Percentiles rank a stretch among this genome's conserved stretches.
phyloP scores from a whole-genome alignment of 2,329 filamentous ascomycete species.

The Colletotrichum tofieldiae region DNA sequence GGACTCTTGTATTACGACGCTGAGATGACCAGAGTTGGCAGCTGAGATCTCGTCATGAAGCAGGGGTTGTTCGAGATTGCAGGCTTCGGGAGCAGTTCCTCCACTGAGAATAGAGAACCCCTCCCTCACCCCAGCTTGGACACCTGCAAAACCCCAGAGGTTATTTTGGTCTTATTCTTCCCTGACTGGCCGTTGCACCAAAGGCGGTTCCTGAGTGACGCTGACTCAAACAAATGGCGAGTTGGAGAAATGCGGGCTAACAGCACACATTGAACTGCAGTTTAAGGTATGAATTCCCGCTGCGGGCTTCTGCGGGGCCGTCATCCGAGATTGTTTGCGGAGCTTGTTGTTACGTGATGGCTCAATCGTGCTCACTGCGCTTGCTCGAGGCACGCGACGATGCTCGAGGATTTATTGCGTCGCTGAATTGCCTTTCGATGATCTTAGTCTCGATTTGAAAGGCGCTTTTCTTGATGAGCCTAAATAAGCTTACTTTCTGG shows the following conservation, averaged over 20 bases:
- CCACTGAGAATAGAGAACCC: not conserved
- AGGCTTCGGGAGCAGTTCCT: not conserved
- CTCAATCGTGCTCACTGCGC: not conserved
- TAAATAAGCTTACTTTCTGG: conserved; percentile 30
- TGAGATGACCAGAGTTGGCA: conserved; percentile 22
- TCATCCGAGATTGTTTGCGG: conserved; percentile 3
- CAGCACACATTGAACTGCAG: conserved; percentile 27
- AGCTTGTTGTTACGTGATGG: conserved; percentile 19
- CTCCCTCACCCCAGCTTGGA: not conserved
- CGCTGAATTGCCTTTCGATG: not conserved
- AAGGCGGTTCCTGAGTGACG: not conserved
- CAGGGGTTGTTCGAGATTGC: not conserved
- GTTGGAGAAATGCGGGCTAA: conserved; percentile 1
- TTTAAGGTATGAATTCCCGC: conserved; percentile 29
- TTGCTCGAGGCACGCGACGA: conserved; percentile 1
- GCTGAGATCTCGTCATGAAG: conserved; percentile 10
- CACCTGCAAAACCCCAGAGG: conserved; percentile 2
- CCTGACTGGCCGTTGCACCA: not conserved
- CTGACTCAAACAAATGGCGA: conserved; percentile 9
- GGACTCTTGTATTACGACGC: conserved; percentile 4
- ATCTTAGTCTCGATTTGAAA: not conserved
- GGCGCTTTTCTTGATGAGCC: not conserved
- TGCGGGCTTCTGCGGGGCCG: conserved; percentile 18
- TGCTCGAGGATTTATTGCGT: not conserved
- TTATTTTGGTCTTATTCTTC: not conserved